Evolutionary conservation across 2,329 filamentous ascomycete species (phyloP).

Genomic region (Neofusicoccum sp.): DNA sequence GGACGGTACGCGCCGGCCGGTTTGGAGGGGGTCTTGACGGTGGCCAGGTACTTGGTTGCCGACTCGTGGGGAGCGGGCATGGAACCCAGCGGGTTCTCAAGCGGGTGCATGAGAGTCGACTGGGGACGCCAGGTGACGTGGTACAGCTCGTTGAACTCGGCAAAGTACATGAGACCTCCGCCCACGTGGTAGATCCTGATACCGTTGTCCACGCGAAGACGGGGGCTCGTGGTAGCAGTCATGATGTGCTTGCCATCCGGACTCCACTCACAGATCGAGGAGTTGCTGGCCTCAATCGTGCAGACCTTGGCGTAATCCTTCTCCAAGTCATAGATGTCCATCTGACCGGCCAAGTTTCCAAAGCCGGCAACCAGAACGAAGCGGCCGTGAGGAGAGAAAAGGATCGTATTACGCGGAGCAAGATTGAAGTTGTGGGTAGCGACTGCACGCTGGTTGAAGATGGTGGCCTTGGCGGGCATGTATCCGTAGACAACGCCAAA

Average conservation of each 20-base stretch:
- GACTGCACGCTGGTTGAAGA: slow-evolving; percentile 88
- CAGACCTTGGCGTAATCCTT: slow-evolving; percentile 90
- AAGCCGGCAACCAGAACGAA: slow-evolving; percentile 95
- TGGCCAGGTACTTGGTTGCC: slow-evolving; percentile 76
- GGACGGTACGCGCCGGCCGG: slow-evolving; percentile 96
- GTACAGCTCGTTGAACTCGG: slow-evolving; percentile 93
- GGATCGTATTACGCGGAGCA: slow-evolving; percentile 87
- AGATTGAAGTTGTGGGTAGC: slow-evolving; percentile 82
- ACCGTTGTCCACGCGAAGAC: slow-evolving; percentile 93
- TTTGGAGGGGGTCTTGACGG: slow-evolving; percentile 91
- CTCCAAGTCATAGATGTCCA: slow-evolving; percentile 94
- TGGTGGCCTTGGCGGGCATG: slow-evolving; percentile 98
- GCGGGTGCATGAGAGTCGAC: slow-evolving; percentile 57
- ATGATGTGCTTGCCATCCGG: slow-evolving; percentile 93
- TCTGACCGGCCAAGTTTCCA: slow-evolving; percentile 94
- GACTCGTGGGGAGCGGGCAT: slow-evolving; percentile 79
- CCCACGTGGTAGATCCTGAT: slow-evolving; percentile 92
- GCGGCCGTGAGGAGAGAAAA: slow-evolving; percentile 88
- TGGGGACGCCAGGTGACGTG: slow-evolving; percentile 82
- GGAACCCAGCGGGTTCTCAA: slow-evolving; percentile 69
- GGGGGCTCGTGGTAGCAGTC: slow-evolving; percentile 95
- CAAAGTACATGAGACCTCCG: slow-evolving; percentile 87
- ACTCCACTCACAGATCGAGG: slow-evolving; percentile 95
- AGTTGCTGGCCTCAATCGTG: slow-evolving; percentile 93
- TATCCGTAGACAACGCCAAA: slow-evolving; percentile 97